These are phyloP conservation scores for Cyphellophora europaea DNA, from an alignment of 2,329 filamentous ascomycete genomes.

Conservation along the genomic window DNA sequence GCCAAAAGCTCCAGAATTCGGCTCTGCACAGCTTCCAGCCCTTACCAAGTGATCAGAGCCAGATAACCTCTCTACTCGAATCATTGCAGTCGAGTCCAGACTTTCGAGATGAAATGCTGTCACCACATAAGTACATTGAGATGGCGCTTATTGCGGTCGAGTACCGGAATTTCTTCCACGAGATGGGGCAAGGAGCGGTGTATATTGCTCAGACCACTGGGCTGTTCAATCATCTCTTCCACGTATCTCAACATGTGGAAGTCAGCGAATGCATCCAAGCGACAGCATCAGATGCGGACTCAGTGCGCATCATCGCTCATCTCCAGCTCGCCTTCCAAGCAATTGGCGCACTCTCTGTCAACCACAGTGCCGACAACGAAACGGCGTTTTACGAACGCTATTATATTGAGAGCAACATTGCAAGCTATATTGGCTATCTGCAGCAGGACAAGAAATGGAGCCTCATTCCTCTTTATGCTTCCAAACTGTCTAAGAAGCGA, in stretches of 20 bases:
- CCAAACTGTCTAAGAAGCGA: slow-evolving; percentile 54
- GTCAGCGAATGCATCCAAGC: slow-evolving; percentile 36
- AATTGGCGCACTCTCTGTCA: slow-evolving; percentile 34
- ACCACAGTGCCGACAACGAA: slow-evolving; percentile 23
- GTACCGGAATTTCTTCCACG: slow-evolving; percentile 31
- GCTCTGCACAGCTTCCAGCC: slow-evolving; percentile 8
- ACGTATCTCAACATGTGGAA: background rate
- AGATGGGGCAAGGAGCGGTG: slow-evolving; percentile 31
- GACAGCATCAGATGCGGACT: slow-evolving; percentile 42
- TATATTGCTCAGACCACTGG: slow-evolving; percentile 32
- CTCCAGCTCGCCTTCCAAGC: slow-evolving; percentile 57
- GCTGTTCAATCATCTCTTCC: background rate
- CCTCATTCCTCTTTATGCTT: slow-evolving; percentile 79
- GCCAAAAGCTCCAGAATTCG: slow-evolving; percentile 38
- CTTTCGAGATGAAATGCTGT: slow-evolving; percentile 27
- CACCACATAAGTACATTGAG: slow-evolving; percentile 36
- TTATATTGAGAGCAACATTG: slow-evolving; percentile 62
- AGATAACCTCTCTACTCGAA: slow-evolving; percentile 1
- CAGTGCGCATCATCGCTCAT: slow-evolving; percentile 61
- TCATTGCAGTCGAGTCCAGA: slow-evolving; percentile 1
- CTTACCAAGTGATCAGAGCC: slow-evolving; percentile 5
- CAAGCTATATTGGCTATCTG: slow-evolving; percentile 72
- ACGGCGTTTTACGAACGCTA: slow-evolving; percentile 32
- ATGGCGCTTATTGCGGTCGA: slow-evolving; percentile 32
- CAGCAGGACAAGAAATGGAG: slow-evolving; percentile 64